Conservation (phyloP, 768 basidiomycete genomes). For the Leccinellum rugosiceps region DNA sequence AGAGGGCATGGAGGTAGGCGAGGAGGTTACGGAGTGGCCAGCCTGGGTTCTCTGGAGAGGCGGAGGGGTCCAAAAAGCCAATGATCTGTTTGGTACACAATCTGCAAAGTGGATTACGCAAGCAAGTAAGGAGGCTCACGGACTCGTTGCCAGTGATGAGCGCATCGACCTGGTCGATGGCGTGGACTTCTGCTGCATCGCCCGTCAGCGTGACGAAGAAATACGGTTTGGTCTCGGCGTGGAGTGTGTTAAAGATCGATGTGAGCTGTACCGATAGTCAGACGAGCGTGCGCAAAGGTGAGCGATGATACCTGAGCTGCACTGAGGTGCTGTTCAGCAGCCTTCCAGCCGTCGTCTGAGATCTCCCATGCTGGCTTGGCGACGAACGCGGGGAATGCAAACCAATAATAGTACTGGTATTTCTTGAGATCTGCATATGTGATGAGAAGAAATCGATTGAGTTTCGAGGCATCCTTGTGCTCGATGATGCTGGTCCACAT, state of each 20-base stretch:
- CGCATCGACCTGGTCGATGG: constrained; percentile 52
- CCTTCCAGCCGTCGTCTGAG: constrained; percentile 54
- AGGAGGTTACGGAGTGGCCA: constrained; percentile 96
- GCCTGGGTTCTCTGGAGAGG: constrained; percentile 68
- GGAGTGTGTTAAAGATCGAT: constrained; percentile 50
- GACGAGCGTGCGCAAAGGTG: neutral
- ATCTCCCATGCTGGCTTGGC: constrained; percentile 91
- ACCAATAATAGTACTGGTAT: constrained; percentile 98
- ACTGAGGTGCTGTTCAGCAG: constrained; percentile 44
- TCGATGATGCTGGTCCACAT: constrained; percentile 65
- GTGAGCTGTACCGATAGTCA: constrained; percentile 39
- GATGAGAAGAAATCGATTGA: constrained; percentile 83
- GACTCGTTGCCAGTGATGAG: constrained; percentile 53
- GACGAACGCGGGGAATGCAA: constrained; percentile 90
- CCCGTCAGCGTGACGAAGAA: constrained; percentile 54
- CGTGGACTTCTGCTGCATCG: constrained; percentile 41
- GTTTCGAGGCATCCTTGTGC: constrained; percentile 49
- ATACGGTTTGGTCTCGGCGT: constrained; percentile 44
- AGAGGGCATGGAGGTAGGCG: constrained; percentile 65
- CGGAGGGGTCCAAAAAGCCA: constrained; percentile 83
- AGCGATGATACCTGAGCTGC: constrained; percentile 37
- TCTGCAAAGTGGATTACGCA: constrained; percentile 11
- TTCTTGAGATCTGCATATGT: constrained; percentile 98
- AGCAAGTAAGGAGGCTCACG: constrained; percentile 33
- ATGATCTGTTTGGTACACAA: constrained; percentile 40